Evolutionary conservation across 164 flowering plant species (phyloP).

Genomic region (Dillenia turbinata): DNA sequence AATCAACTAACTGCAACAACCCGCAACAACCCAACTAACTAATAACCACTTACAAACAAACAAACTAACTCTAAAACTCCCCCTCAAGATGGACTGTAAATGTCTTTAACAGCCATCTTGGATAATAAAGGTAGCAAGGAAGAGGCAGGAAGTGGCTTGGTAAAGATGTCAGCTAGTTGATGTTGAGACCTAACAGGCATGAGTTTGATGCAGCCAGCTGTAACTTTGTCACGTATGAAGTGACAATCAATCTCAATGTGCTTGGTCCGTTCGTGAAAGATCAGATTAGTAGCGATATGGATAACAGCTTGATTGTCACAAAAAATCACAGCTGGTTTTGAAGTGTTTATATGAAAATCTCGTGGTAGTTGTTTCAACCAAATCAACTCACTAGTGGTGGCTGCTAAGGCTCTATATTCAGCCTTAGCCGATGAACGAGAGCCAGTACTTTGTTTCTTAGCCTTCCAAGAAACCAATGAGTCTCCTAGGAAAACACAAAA

Average conservation of each 20-base stretch:
- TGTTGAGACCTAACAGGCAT: not conserved
- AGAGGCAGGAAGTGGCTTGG: constrained; percentile 1
- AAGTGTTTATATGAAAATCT: not conserved
- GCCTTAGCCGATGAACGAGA: constrained; percentile 4
- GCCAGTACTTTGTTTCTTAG: constrained; percentile 12
- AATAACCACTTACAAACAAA: too few species aligned
- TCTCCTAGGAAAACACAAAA: constrained; percentile 2
- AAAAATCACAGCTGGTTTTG: not conserved
- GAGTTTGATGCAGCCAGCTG: not conserved
- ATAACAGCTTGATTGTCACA: constrained; percentile 8
- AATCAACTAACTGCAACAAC: too few species aligned
- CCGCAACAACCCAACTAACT: too few species aligned
- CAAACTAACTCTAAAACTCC: too few species aligned
- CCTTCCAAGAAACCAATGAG: constrained; percentile 3
- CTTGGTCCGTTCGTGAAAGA: constrained; percentile 1
- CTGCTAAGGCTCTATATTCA: constrained; percentile 8
- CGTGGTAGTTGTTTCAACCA: not conserved
- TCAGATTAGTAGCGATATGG: not conserved
- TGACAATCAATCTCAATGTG: constrained; percentile 6
- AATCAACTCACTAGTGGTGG: constrained; percentile 4
- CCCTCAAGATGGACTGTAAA: too few species aligned
- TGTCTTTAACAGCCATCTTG: too few species aligned
- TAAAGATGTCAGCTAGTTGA: constrained; percentile 4
- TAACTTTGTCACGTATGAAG: not conserved
- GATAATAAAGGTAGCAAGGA: too few species aligned